Percentiles rank a stretch among this genome's conserved stretches.
These are phyloP conservation scores for Pseudotulostoma volvatum DNA, from an alignment of 495 filamentous ascomycete genomes.

Conservation along the genomic window DNA sequence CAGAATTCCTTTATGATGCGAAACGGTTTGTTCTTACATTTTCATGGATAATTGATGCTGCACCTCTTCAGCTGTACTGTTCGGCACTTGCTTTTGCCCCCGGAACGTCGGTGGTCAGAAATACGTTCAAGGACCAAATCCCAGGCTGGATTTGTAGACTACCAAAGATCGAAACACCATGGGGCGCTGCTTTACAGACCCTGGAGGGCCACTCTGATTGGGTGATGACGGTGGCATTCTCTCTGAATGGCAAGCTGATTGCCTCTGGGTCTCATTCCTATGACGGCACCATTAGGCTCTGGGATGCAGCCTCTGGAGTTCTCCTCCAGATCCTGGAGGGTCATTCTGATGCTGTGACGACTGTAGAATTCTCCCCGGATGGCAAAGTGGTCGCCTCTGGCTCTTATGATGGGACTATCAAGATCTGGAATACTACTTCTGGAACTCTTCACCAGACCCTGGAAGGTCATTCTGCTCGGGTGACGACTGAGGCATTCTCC, in stretches of 20 bases:
- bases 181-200: conserved; percentile 1
- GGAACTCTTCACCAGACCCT: conserved; percentile 6
- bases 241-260: not conserved
- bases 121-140: not conserved
- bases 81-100: conserved; percentile 18
- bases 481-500: too few species aligned
- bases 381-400: conserved; percentile 4
- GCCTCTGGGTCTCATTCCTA: conserved; percentile 6
- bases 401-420: conserved; percentile 10
- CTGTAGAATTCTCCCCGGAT: conserved; percentile 7
- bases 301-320: too few species aligned
- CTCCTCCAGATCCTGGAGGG: conserved; percentile 16
- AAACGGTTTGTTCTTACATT: conserved; percentile 15
- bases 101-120: conserved; percentile 13
- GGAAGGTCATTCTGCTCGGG: conserved; percentile 3
- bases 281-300: conserved; percentile 11
- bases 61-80: conserved; percentile 5
- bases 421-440: conserved; percentile 17
- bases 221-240: not conserved
- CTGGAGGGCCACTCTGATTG: conserved; percentile 12
- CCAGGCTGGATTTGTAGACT: not conserved
- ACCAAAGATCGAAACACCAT: conserved; percentile 5
- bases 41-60: conserved; percentile 17
- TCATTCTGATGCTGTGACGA: conserved; percentile 4
- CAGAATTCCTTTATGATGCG: conserved; percentile 15